Base-by-base conservation (phyloP, 768 basidiomycete genomes). In the Lactifluus echinatus region DNA sequence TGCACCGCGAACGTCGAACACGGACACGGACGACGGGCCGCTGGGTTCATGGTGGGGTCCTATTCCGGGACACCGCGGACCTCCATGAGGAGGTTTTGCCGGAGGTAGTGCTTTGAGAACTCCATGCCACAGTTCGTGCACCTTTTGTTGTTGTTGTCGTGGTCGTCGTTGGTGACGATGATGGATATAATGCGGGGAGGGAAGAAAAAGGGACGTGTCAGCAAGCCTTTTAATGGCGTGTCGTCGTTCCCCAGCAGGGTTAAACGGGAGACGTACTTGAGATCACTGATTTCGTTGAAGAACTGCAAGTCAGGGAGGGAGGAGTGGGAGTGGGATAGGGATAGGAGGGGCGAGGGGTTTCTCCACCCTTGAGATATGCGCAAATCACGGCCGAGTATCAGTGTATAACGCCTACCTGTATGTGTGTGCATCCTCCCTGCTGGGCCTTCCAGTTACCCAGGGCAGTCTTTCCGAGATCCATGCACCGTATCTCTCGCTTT, bases 401-500 rank as follows among this genome's bases (percentile, higher is more conserved):
- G 33, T 48, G 52, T 40, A 53, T 1, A 15, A 17, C 36, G 57
- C 72, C 59, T 60, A 73, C 73, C 65, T 74, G 73, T 66, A 75
- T 74, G 45, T 74, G 74, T 3, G 73, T 73, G 58, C 73, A 74
- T 11, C 74, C 74, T 3, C 64, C 72, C 53, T 72, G 73, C 45
- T 60, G 68, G 53, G 71, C 71, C 55, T 74, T 74, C 68, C 73
- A 74, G 44, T 73, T 64, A 53, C 73, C 73, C 1, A 74, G 65
- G 11, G 72, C 73, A 46, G 73, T 72, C n/a, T 53, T 66, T 14
- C 72, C 74, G 37, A 74, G 63, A 64, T 74, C 73, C 75, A 75
- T 74, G 53, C 73, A 74, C 51, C 74, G 67, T 45, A 74, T 75
- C 63, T 75, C 74, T 62, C 73, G 69, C 72, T 73, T 61, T 31